These are phyloP conservation scores for Ceratobasidium theobromae DNA, from an alignment of 1,284 basidiomycete genomes.

Conservation along the genomic window DNA sequence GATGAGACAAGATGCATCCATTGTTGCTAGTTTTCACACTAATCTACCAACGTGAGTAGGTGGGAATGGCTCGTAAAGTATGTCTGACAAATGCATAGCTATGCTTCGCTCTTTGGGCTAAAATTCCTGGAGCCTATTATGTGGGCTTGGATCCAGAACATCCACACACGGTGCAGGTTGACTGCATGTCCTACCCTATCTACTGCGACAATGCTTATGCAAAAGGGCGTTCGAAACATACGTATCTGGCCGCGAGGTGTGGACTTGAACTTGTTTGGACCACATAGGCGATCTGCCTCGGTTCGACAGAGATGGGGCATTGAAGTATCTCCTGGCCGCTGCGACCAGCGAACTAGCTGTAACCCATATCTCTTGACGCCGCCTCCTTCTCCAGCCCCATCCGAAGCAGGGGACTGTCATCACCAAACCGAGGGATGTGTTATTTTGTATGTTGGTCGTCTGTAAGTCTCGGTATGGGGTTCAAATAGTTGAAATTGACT, in stretches of 20 bases:
- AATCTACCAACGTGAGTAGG: constrained; percentile 47
- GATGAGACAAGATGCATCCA: constrained; percentile 45
- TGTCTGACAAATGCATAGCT: constrained; percentile 31
- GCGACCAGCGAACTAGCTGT: neutral
- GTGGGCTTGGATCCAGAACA: constrained; percentile 17
- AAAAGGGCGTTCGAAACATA: constrained; percentile 50
- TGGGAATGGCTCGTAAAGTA: neutral
- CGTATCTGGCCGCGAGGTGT: constrained; percentile 56
- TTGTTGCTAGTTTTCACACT: constrained; percentile 56
- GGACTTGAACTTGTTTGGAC: constrained; percentile 48
- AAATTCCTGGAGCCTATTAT: constrained; percentile 34
- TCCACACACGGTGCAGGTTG: constrained; percentile 38
- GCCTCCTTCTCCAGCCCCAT: constrained; percentile 45
- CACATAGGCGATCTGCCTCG: constrained; percentile 45
- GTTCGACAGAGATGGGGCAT: constrained; percentile 51
- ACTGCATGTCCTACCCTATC: constrained; percentile 56
- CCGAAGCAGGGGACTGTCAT: constrained; percentile 10
- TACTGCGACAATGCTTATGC: constrained; percentile 50
- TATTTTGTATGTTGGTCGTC: constrained; percentile 45
- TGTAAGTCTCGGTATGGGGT: constrained; percentile 40
- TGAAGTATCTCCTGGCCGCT: constrained; percentile 34
- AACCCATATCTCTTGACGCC: constrained; percentile 43
- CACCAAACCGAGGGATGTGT: constrained; percentile 40
- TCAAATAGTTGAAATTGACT: constrained; percentile 45
- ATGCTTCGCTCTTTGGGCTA: constrained; percentile 1